Conservation (phyloP, 352 stramenopile genomes). For the Phytopythium cucurbitacearum region DNA sequence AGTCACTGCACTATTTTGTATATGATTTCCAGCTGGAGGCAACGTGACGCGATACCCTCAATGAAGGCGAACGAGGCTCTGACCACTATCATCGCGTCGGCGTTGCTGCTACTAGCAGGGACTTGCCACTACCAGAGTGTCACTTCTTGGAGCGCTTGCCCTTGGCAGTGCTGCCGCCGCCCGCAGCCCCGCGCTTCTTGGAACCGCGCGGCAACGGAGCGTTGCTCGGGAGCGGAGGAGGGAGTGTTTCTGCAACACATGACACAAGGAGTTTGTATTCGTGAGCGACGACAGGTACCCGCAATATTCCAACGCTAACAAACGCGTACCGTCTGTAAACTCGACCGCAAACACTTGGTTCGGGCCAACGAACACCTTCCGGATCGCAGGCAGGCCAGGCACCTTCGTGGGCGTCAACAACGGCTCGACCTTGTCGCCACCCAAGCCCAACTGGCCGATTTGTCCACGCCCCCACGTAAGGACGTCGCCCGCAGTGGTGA, state of each 20-base stretch:
- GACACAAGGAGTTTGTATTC: slow-evolving; percentile 1
- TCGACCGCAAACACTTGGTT: slow-evolving; percentile 79
- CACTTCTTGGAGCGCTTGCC: slow-evolving; percentile 36
- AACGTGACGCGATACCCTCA: no score
- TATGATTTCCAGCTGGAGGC: no score
- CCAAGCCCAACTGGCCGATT: slow-evolving; percentile 63
- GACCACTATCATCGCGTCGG: no score
- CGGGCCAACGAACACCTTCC: slow-evolving; percentile 56
- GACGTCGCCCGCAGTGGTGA: slow-evolving; percentile 47
- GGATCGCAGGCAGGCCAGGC: slow-evolving; percentile 41
- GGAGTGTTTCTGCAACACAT: slow-evolving; percentile 38
- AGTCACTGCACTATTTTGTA: no score
- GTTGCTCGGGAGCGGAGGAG: slow-evolving; percentile 22
- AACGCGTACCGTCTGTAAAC: slow-evolving; percentile 57
- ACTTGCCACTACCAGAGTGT: no score
- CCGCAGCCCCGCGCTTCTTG: slow-evolving; percentile 19
- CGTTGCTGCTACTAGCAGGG: no score
- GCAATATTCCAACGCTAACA: neutral
- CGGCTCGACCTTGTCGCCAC: slow-evolving; percentile 23
- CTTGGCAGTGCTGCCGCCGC: slow-evolving; percentile 3
- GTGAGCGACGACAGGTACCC: no score
- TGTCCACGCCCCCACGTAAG: slow-evolving; percentile 75
- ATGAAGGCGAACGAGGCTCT: no score
- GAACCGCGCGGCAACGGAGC: slow-evolving; percentile 2
- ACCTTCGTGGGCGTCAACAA: slow-evolving; percentile 54